Evolutionary conservation across 768 basidiomycete genomes (phyloP), one percentile per base, ranked within the genome.

Genomic region (Leccinum subtestaceum): DNA sequence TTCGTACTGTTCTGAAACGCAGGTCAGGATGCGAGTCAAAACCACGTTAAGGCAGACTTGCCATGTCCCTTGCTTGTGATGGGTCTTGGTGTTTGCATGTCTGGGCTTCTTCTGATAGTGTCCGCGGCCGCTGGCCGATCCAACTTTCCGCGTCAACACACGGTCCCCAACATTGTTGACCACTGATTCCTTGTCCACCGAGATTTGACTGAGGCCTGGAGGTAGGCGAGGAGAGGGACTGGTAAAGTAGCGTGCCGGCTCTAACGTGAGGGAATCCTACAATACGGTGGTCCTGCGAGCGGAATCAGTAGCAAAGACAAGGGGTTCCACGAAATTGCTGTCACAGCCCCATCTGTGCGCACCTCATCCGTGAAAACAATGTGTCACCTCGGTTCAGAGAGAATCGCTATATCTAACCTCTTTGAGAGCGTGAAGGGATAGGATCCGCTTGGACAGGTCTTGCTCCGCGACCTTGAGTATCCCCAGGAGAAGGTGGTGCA

Each of bases 381-480:
- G 25, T 25, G 25, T 25, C 25, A 25, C 25, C 25, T 25, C 25
- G 25, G 25, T 25, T 25, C 25, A 25, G 25, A 25, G 25, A 53
- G 34, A n/a, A 52, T 11, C 2, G 8, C 21, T 43, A 34, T 36
- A 5, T 62, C 78, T 52, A 21, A 88, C 92, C 82, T 98, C 96
- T 74, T 97, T 97, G 52, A 98, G 77, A 10, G 96, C 93, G 67
- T 98, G 93, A 23, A 99, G 79, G 10, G 93, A 87, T 23, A 98
- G 76, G 31, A 98, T 73, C 10, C 94, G 84, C 67, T 88, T 93
- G 25, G 25, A 25, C 25, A 5, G 25, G 25, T 25, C 25, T 25
- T 25, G 25, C 25, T 25, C 25, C 25, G 25, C 25, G 25, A 25
- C 25, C 25, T 25, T 25, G 25, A 5, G 5, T 5, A 25, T 25